Base-by-base conservation (phyloP, 257 asterid genomes). In the Ajuga chamaepitys region DNA sequence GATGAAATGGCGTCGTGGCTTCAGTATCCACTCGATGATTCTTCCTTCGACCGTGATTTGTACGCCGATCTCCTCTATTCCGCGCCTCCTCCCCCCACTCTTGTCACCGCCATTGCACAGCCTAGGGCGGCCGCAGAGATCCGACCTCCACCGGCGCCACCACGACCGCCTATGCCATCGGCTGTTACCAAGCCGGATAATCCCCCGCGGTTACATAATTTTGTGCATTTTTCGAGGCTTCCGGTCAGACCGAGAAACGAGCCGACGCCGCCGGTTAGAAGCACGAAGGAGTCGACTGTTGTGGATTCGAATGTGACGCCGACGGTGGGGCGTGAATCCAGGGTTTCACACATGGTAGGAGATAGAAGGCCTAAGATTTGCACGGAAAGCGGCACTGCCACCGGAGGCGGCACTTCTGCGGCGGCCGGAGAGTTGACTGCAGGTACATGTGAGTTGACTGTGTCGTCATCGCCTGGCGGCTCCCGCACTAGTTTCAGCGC, bases 1-100 rank as follows among this genome's bases (percentile, higher is more conserved):
- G 95, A 85, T 9, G 98, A 92, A 79, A 82, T 92, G 95, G 77
- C 95, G 4, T 76, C 97, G 2, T 92, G 95, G 95, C 95, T 91
- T 21, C 95, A 86, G 62, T 85, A 85, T 24, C 95, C 95, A 11
- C 70, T 86, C 22, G 94, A 88, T 10, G 96, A 87, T 4, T 60
- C 91, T 37, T 69, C 94, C 66, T 86, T 86, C 70, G 88, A 80
- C 62, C 93, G 85, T 14, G 90, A 88, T 64, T 70, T 86, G 50
- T 85, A 78, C 74, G 70, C 91, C 40, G 91, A 90, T 74, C 79
- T 85, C 71, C 84, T 90, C 12, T 79, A 72, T 53, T 44, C 81
- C 3, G 63, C 81, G 46, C 79, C 84, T 1, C 77, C 87, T 0
- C 81, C 81, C 2, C 77, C 70, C 1, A 21, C 80, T 48, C 67